These are phyloP conservation scores for Globisporangium spinosum DNA, from an alignment of 352 stramenopile genomes.

Conservation along the genomic window DNA sequence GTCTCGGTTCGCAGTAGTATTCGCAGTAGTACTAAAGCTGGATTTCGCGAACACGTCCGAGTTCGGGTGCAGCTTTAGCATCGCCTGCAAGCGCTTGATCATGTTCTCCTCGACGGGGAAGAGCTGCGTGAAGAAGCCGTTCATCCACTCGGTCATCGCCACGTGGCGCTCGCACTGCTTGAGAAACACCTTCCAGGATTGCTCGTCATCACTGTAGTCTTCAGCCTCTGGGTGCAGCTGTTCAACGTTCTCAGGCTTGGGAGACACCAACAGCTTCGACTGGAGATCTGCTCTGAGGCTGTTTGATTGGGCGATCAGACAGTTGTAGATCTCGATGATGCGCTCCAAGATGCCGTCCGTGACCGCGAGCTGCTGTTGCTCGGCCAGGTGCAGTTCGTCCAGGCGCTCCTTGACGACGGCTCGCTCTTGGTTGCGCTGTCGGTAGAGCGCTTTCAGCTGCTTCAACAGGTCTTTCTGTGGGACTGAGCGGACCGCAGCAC, in stretches of 20 bases:
- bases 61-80: slow-evolving; percentile 21
- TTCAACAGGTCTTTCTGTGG: not conserved
- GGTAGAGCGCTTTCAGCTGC: slow-evolving; percentile 9
- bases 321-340: slow-evolving; percentile 23
- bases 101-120: slow-evolving; percentile 32
- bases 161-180: slow-evolving; percentile 20
- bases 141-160: slow-evolving; percentile 42
- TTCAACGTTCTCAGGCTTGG: not conserved
- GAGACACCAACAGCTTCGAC: slow-evolving; percentile 8
- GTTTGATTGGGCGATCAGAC: slow-evolving; percentile 17
- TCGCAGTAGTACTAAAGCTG: not conserved
- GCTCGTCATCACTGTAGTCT: slow-evolving; percentile 7
- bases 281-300: slow-evolving; percentile 20
- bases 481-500: not conserved
- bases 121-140: slow-evolving; percentile 34
- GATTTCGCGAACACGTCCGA: slow-evolving; percentile 14
- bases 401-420: slow-evolving; percentile 30
- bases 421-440: slow-evolving; percentile 25
- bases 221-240: not conserved
- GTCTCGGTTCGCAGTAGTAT: not conserved
- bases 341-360: slow-evolving; percentile 20
- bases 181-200: slow-evolving; percentile 9
- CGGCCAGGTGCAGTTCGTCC: slow-evolving; percentile 33
- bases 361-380: slow-evolving; percentile 29
- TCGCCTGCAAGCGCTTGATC: slow-evolving; percentile 32